Conservation (phyloP, 371 early-diverging fungal genomes). For the Mortierella sp. region DNA sequence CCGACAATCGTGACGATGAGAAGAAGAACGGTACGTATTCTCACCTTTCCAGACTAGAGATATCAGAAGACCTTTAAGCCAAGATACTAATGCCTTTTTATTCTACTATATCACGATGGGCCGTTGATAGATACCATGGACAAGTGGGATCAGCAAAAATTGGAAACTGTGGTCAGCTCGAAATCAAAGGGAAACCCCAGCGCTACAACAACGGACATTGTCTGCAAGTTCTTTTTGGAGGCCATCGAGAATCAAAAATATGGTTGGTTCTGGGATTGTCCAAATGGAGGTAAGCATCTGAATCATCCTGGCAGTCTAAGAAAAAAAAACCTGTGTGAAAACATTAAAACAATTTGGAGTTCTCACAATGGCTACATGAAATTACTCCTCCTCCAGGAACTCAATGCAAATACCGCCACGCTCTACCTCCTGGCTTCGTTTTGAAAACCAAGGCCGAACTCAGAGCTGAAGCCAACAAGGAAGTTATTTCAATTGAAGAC, state of each 20-base stretch:
- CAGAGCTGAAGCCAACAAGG: conserved; percentile 77
- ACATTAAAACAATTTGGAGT: not conserved
- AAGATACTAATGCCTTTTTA: not conserved
- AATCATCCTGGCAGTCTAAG: not conserved
- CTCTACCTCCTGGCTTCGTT: conserved; percentile 98
- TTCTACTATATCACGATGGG: not conserved
- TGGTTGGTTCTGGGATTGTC: conserved; percentile 99
- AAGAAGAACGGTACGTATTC: conserved; percentile 57
- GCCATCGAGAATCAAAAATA: conserved; percentile 98
- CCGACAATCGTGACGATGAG: conserved; percentile 81
- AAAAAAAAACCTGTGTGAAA: too few relatives aligned
- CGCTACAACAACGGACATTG: conserved; percentile 92
- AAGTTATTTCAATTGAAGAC: conserved; percentile 93
- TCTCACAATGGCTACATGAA: not conserved
- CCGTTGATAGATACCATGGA: conserved; percentile 88
- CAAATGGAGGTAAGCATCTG: conserved; percentile 82
- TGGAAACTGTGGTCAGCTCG: conserved; percentile 89
- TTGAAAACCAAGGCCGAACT: conserved; percentile 90
- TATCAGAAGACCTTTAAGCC: too few relatives aligned
- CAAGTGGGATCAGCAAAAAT: conserved; percentile 92
- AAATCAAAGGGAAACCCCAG: conserved; percentile 79
- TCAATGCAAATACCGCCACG: conserved; percentile 96
- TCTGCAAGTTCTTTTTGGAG: conserved; percentile 99
- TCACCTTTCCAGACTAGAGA: not conserved
- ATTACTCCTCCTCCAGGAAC: conserved; percentile 61